Evolutionary conservation across 192 early-diverging fungal species (phyloP), one percentile per base, ranked within the genome.

Genomic region (Obelidium mucronatum): DNA sequence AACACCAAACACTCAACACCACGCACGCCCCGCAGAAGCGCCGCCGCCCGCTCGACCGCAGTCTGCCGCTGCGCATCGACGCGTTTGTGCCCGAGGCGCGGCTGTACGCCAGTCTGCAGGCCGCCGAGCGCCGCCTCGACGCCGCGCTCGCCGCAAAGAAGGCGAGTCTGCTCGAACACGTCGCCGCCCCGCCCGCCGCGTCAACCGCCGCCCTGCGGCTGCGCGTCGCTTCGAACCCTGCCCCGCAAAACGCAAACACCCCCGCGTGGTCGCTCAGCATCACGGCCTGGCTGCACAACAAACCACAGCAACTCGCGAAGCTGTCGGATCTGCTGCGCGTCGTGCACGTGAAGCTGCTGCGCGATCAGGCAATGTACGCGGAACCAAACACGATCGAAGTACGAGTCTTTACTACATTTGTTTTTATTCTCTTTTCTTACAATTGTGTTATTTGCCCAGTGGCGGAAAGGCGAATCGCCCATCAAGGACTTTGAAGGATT

Each of bases 71-170:
- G 31, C 86, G 95, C 90, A 92, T 99, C 78, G 96, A 96, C 51
- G n/a, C n/a, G n/a, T 92, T 92, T 82, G 92, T 99, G 36, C 95
- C 96, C 11, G 97, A 99, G 81, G 95, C 97, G 34, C 90, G 87
- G 40, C 83, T 97, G 34, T 97, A 95, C 78, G 90, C 87, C 33
- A 90, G 96, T 69, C 85, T 99, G 28, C 88, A 91, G 75, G 91
- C 96, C 19, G 91, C 94, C 79, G 97, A 99, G 85, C 92, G 90
- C 68, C 87, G 86, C 70, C 84, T 99, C 53, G 96, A 99, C 82
- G 88, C 91, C 1, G 94, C 93, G 34, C 95, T 99, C 60, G 91
- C 93, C 80, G 85, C 94, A 69, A 99, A 99, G 80, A 90, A 91
- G 35, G 79, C 96, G 52, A 96, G 97, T 66, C 87, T 97, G 60